Evolutionary conservation across 176 grass and related monocot species (phyloP).

Genomic region (Otatea glauca): DNA sequence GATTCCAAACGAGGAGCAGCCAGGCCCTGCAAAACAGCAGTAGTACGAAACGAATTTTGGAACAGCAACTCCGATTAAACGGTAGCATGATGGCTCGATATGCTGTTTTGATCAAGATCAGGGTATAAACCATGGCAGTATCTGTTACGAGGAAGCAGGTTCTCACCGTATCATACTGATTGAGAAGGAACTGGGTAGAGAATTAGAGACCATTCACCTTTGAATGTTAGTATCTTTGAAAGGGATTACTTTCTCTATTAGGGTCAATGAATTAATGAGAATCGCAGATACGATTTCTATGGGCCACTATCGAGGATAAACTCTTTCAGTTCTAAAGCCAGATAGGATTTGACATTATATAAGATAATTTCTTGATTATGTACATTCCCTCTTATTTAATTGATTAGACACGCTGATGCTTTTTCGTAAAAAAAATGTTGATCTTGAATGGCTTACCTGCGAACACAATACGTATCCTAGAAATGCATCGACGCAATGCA

Average conservation of each 20-base stretch:
- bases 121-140: neutral
- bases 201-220: neutral
- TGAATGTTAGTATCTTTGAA: too few species aligned
- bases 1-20: conserved; percentile 67
- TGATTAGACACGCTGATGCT: too few species aligned
- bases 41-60: neutral
- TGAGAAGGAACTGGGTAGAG: neutral
- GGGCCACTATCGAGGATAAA: too few species aligned
- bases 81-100: neutral
- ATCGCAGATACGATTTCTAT: too few species aligned
- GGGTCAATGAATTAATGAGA: too few species aligned
- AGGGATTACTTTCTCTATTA: too few species aligned
- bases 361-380: neutral
- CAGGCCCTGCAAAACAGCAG: conserved; percentile 52
- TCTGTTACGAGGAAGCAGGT: neutral
- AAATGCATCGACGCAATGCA: neutral
- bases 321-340: neutral
- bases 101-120: neutral
- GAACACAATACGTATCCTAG: neutral
- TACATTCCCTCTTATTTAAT: too few species aligned
- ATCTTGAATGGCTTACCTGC: neutral
- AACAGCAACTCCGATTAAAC: neutral
- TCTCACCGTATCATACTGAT: neutral
- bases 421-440: neutral
- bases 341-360: neutral